Evolutionary conservation across 306 rosid genomes (phyloP).

Genomic region (Canavalia gladiata): DNA sequence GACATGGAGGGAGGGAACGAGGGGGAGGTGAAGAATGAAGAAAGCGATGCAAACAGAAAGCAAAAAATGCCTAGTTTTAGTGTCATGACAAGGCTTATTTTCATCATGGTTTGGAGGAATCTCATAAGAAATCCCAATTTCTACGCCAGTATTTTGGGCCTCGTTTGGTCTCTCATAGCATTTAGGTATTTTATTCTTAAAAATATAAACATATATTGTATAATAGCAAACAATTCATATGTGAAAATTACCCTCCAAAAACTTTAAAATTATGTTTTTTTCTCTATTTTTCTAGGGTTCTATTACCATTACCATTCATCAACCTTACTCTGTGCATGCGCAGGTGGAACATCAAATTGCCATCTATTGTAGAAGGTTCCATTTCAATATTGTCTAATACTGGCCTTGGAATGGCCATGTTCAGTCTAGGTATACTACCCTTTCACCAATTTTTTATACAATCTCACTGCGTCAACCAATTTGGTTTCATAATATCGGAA

Average conservation of each 20-base stretch:
- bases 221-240: too few species aligned
- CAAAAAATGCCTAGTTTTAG: constrained; percentile 71
- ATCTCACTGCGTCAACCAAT: too few species aligned
- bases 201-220: too few species aligned
- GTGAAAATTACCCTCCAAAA: neutral
- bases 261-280: neutral
- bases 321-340: neutral
- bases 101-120: constrained; percentile 80
- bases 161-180: constrained; percentile 79
- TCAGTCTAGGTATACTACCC: constrained; percentile 50
- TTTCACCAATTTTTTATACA: neutral
- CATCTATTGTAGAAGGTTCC: constrained; percentile 46
- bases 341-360: constrained; percentile 52
- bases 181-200: constrained; percentile 53
- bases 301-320: neutral
- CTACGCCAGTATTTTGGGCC: constrained; percentile 68
- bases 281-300: too few species aligned
- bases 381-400: constrained; percentile 48
- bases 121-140: constrained; percentile 85
- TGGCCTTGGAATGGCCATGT: constrained; percentile 54
- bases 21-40: constrained; percentile 59
- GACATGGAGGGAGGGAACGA: constrained; percentile 51
- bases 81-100: constrained; percentile 79
- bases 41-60: constrained; percentile 49
- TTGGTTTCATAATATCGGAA: too few species aligned